Evolutionary conservation across 2,329 filamentous ascomycete species (phyloP), one percentile per base, ranked within the genome.

Genomic region (Paecilomyces dactylethromorphus): DNA sequence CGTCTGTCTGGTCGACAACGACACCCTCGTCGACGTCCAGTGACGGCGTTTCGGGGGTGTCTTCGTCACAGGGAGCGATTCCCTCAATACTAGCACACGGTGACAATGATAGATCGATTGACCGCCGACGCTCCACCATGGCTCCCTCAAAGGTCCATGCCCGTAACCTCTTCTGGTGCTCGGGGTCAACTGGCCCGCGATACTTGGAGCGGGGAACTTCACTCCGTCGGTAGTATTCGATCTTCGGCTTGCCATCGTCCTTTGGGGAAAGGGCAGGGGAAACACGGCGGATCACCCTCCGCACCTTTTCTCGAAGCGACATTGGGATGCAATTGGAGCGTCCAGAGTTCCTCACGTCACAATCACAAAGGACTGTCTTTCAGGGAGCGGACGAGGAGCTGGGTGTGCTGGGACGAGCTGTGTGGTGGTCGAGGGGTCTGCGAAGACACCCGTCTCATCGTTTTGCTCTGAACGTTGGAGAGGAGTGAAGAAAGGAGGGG

Each of bases 181-280:
- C 72, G 56, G 73, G 73, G 61, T 81, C 77, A 61, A 78, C 77
- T 0, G 77, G 78, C 10, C 79, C 79, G 13, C 71, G 72, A 62
- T 81, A 81, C 59, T 81, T 81, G 32, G 79, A 79, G 15, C 70
- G 74, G 0, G 79, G 79, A 18, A 79, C 71, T 64, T 81, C 78
- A 64, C 75, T 65, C 21, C 76, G 76, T 58, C 75, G 75, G 67
- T 80, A 81, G 62, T 81, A 77, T 70, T 79, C 74, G 59, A 80
- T 71, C 60, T 78, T 76, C 53, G 76, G 68, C 56, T 70, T 76
- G 35, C 71, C 69, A 55, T 73, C 66, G 45, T 65, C 66, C 35
- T 66, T 65, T 18, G 39, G 39, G 56, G 62, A 55, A 58, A 65
- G 65, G 33, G 62, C 33, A 63, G 64, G 59, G 58, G 39, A 45